phyloP scores from a whole-genome alignment of 306 rosid genomes.

The Trifolium subterraneum region DNA sequence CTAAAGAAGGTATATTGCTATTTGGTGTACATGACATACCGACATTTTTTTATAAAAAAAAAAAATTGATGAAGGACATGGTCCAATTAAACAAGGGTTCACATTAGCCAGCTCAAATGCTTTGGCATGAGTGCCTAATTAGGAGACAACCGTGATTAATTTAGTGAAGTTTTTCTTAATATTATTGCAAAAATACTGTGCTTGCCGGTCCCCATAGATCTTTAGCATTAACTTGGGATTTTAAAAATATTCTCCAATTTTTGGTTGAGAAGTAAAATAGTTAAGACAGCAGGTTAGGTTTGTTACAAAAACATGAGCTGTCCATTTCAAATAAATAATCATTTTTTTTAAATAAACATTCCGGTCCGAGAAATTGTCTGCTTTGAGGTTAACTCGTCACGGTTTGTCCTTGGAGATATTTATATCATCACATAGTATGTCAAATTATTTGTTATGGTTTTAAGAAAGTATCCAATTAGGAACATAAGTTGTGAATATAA shows the following conservation, averaged over 20 bases:
- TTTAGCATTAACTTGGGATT: conserved; percentile 61
- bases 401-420: too few relatives aligned
- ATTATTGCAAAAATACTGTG: conserved; percentile 46
- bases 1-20: conserved; percentile 27
- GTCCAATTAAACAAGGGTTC: conserved; percentile 71
- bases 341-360: too few relatives aligned
- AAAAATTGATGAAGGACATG: conserved; percentile 39
- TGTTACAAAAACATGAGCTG: conserved; percentile 44
- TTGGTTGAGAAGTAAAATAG: conserved; percentile 39
- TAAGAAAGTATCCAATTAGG: too few relatives aligned
- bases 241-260: conserved; percentile 49
- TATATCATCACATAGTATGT: too few relatives aligned
- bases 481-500: neutral
- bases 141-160: conserved; percentile 56
- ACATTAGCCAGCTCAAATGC: conserved; percentile 90
- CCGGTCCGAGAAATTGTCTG: too few relatives aligned
- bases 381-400: too few relatives aligned
- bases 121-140: conserved; percentile 67
- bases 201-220: conserved; percentile 47
- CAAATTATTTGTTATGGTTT: too few relatives aligned
- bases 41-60: neutral
- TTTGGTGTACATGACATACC: conserved; percentile 52
- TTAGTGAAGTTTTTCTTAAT: conserved; percentile 30
- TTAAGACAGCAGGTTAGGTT: conserved; percentile 45
- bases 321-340: conserved; percentile 40